A percentile compares a stretch with the other conserved stretches of the same genome.
Conservation (phyloP, 2,329 filamentous ascomycete genomes). For the Keithomyces neogunnii region DNA sequence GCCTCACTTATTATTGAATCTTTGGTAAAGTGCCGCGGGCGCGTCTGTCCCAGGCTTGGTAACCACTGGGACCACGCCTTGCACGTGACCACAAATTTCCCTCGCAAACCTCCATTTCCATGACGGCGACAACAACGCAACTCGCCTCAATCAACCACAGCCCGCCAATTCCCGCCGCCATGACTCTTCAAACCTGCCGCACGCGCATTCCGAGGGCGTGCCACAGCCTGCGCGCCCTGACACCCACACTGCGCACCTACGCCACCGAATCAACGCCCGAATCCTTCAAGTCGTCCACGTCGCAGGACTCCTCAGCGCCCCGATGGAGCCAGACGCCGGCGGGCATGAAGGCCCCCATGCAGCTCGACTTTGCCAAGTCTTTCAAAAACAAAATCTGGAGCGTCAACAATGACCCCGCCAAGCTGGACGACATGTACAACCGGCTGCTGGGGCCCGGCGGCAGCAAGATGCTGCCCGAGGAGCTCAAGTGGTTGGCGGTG, state of each 20-base stretch:
- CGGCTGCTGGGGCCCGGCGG: conserved; percentile 66
- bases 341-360: conserved; percentile 62
- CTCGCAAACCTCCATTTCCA: neutral
- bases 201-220: conserved; percentile 18
- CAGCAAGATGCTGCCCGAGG: conserved; percentile 69
- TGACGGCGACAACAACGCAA: neutral
- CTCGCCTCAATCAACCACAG: neutral
- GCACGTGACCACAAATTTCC: conserved; percentile 1
- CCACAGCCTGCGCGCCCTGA: conserved; percentile 14
- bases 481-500: conserved; percentile 92
- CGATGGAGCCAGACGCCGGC: conserved; percentile 65
- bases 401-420: conserved; percentile 67
- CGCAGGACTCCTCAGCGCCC: conserved; percentile 27
- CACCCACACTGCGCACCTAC: conserved; percentile 20
- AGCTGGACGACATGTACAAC: conserved; percentile 70
- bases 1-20: too few relatives aligned
- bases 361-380: conserved; percentile 47
- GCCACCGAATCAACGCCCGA: conserved; percentile 17
- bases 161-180: conserved; percentile 10
- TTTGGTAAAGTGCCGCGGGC: too few relatives aligned
- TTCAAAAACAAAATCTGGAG: conserved; percentile 46
- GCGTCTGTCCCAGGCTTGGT: too few relatives aligned
- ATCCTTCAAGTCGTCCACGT: conserved; percentile 15
- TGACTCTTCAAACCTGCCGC: conserved; percentile 26
- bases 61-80: neutral